Base-by-base conservation (phyloP, 805 yeast genomes). In the Torulaspora delbrueckii region DNA sequence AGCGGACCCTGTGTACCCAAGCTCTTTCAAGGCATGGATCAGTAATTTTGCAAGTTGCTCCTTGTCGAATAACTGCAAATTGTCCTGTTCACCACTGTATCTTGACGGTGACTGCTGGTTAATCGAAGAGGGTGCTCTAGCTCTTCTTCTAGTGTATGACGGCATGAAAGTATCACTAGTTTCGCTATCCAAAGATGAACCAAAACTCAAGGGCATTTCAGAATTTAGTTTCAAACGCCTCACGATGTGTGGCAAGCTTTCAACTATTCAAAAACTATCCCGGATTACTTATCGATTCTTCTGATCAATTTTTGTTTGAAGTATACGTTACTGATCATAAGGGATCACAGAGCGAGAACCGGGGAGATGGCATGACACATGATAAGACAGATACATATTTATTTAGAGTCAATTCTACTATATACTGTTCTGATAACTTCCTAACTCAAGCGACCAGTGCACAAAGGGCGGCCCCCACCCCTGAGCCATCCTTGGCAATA, bases 381-480 rank as follows among this genome's bases (percentile, higher is more conserved):
- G 34, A 31, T 31, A 13, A 31, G 19, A 31, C 19, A 16, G 19
- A 31, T 31, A 31, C 34, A 31, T 7, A 31, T 5, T 14, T 9
- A 13, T 31, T 31, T 14, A 5, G 10, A 31, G 8, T 31, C 22
- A 27, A 7, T 31, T 31, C 18, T 13, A 31, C 12, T 31, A 40
- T 13, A 40, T 25, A 19, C 9, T 8, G 18, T 16, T 37, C 31
- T n/a, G 7, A 13, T 16, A 5, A 22, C n/a, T 39, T 18, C 19
- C 9, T 9, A 13, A 12, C n/a, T 30, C 42, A 59, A 12, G 72
- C 70, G 13, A 65, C 70, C 34, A 72, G 62, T 7, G 96, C 97
- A 71, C 96, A 87, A 50, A 91, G 72, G 2, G 98, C 98, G 37
- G 97, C 98, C 54, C 99, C 99, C 36, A 90, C 96, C 49, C 96